A percentile compares a stretch with the other conserved stretches of the same genome.
Conservation (phyloP, 208 protist species). For the Crithidia sp. region DNA sequence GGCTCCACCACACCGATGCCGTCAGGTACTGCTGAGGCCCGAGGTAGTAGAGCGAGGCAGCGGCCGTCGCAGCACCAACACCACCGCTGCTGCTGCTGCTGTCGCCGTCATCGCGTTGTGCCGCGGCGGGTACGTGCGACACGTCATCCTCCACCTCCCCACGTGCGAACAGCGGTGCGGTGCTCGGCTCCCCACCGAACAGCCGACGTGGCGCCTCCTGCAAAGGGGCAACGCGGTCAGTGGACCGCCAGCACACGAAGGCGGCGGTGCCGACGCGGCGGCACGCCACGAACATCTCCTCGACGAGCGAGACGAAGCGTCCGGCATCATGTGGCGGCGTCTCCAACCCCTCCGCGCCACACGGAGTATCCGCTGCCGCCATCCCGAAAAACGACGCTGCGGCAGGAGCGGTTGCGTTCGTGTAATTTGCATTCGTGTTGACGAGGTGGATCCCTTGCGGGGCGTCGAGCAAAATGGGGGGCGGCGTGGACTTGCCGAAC, state of each 20-base stretch:
- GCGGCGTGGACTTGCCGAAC: background rate
- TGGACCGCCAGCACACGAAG: constrained; percentile 28
- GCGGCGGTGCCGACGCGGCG: constrained; percentile 15
- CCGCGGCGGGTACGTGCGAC: background rate
- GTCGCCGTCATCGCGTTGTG: background rate
- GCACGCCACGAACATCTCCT: constrained; percentile 36
- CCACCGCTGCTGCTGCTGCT: background rate
- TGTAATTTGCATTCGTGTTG: background rate
- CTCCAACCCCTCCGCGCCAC: background rate
- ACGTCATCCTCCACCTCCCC: constrained; percentile 29
- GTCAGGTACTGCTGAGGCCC: constrained; percentile 56
- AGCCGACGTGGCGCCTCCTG: background rate
- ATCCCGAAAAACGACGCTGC: too few species aligned
- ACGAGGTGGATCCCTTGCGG: background rate
- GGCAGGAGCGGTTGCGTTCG: too few species aligned
- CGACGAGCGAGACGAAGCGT: constrained; percentile 26
- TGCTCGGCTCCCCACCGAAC: background rate
- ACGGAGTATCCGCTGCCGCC: too few species aligned
- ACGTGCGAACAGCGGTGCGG: constrained; percentile 6
- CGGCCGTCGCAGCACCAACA: background rate
- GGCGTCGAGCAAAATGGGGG: background rate
- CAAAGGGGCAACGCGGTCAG: constrained; percentile 32
- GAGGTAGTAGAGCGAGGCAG: constrained; percentile 42
- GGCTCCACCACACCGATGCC: constrained; percentile 52
- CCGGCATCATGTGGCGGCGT: constrained; percentile 9